Evolutionary conservation across 2,329 filamentous ascomycete genomes (phyloP).

Genomic region (Talaromyces sp.): DNA sequence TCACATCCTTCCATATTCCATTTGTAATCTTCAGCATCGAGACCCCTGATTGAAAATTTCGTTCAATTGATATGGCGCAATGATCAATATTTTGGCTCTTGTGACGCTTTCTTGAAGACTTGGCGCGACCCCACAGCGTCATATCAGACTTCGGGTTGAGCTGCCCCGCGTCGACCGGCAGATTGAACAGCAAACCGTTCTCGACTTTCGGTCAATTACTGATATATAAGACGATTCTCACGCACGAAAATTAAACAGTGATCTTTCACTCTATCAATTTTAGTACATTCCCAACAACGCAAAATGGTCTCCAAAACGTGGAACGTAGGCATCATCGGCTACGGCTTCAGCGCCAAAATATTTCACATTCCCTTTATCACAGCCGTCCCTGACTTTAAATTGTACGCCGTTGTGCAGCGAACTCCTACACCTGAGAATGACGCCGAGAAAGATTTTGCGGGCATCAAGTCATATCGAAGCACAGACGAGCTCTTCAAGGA

Average conservation of each 20-base stretch:
- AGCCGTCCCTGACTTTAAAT: conserved; percentile 60
- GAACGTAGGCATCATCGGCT: conserved; percentile 59
- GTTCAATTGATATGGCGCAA: too few species aligned
- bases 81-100: background rate
- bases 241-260: background rate
- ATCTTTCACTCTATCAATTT: background rate
- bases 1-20: background rate
- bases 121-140: background rate
- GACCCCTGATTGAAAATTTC: background rate
- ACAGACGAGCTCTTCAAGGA: conserved; percentile 64
- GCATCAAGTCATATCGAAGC: conserved; percentile 61
- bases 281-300: background rate
- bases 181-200: background rate
- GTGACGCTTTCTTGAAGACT: background rate
- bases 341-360: conserved; percentile 66
- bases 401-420: conserved; percentile 74
- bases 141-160: conserved; percentile 15
- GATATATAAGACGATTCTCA: background rate
- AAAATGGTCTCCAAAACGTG: conserved; percentile 45
- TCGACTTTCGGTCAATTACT: background rate
- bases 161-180: conserved; percentile 16
- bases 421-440: conserved; percentile 62
- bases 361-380: conserved; percentile 80
- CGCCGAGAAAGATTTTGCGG: conserved; percentile 65
- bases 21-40: background rate